A percentile compares a stretch with the other conserved stretches of the same genome.
These are phyloP conservation scores for Exsudoporus frostii DNA, from an alignment of 768 basidiomycete genomes.

Conservation along the genomic window DNA sequence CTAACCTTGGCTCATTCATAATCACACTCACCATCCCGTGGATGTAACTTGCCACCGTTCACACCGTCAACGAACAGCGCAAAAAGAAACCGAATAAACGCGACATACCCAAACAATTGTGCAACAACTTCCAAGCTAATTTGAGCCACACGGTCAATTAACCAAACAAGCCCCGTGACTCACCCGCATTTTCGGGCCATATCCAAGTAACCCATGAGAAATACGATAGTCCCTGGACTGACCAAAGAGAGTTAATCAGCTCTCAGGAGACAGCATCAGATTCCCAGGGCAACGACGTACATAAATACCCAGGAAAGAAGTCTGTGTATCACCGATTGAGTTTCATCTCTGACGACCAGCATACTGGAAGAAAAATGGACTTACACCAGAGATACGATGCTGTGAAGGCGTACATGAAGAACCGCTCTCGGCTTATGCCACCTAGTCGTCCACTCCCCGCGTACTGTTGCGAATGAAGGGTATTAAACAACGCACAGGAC, in stretches of 20 bases:
- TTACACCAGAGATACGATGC: slow-evolving; percentile 60
- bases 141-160: slow-evolving; percentile 16
- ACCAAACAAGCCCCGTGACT: slow-evolving; percentile 18
- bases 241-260: slow-evolving; percentile 19
- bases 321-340: slow-evolving; percentile 23
- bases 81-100: neutral
- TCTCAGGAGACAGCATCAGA: neutral
- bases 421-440: slow-evolving; percentile 70
- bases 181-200: slow-evolving; percentile 45
- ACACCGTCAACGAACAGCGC: neutral
- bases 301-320: slow-evolving; percentile 45
- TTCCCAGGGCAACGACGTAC: slow-evolving; percentile 24
- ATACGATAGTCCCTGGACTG: slow-evolving; percentile 48
- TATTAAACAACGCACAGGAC: slow-evolving; percentile 73
- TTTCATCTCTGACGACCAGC: neutral
- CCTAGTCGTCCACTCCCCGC: slow-evolving; percentile 59
- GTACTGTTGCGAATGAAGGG: slow-evolving; percentile 67
- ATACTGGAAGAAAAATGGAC: slow-evolving; percentile 11
- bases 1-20: neutral
- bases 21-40: slow-evolving; percentile 43
- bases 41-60: slow-evolving; percentile 22
- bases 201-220: slow-evolving; percentile 63
- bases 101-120: slow-evolving; percentile 45
- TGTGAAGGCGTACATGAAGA: slow-evolving; percentile 66
- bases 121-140: slow-evolving; percentile 35